Evolutionary conservation across 352 stramenopile genomes (phyloP), one percentile per base, ranked within the genome.

Genomic region (Pythium phragmiticola): DNA sequence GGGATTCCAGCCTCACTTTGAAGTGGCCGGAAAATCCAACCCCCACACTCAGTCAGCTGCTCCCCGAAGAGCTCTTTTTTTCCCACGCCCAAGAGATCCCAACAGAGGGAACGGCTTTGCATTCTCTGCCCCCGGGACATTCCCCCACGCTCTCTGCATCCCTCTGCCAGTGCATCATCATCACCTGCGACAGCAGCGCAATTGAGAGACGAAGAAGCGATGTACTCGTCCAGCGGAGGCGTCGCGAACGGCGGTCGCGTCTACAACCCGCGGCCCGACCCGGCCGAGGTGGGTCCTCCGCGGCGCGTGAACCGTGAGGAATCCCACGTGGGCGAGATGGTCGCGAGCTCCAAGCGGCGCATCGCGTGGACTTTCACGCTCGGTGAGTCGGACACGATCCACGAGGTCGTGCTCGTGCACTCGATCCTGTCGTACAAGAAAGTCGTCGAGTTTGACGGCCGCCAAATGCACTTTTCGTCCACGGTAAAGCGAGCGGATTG

Each of bases 371-470:
- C 81, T 43, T 95, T 95, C 55, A 87, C 84, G 42, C 70, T 95
- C 42, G 84, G 87, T 54, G 84, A 93, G 42, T 74, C 73, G 2
- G 86, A 95, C 52, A 77, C 69, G 48, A 72, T 76, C 48, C 86
- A 95, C 63, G 82, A 91, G 57, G 80, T 93, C 41, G 76, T 89
- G 64, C 69, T 95, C 42, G 65, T 86, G 54, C 86, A 95, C 73
- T 95, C 86, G 19, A 75, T 90, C 57, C 88, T 95, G 78, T 88
- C 79, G 42, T 89, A 91, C 70, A 95, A 95, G 73, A 95, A 95
- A 74, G 77, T 84, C 13, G 72, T 93, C 53, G 78, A 92, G 65
- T 95, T 84, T 60, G 84, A 93, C 56, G 84, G 86, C 1, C 75
- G 81, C 2, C 84, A 93, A 57, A 85, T 93, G 74, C 85, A 95